phyloP scores from a whole-genome alignment of 2,329 filamentous ascomycete genomes.

The Ascomycota sp. region DNA sequence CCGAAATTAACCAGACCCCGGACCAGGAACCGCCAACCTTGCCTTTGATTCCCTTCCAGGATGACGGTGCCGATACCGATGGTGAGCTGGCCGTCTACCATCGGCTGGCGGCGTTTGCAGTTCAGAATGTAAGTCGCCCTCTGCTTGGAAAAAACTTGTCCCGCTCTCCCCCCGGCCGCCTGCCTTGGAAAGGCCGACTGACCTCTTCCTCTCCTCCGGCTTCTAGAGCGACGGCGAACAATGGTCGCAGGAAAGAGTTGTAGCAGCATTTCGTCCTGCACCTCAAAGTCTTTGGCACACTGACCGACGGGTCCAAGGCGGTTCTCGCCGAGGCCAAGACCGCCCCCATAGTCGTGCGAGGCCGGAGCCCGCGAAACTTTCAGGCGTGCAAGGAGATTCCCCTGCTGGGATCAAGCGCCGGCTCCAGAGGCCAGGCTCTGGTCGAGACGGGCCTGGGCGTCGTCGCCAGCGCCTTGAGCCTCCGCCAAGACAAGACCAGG shows the following conservation, averaged over 20 bases:
- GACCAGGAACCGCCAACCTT: constrained; percentile 80
- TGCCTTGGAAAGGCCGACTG: not conserved
- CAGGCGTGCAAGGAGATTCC: constrained; percentile 86
- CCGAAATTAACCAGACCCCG: constrained; percentile 38
- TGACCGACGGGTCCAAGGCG: constrained; percentile 66
- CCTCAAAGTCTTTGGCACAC: constrained; percentile 64
- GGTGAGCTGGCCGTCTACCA: constrained; percentile 79
- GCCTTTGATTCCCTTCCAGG: constrained; percentile 47
- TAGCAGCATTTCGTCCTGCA: constrained; percentile 91
- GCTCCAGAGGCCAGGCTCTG: constrained; percentile 56
- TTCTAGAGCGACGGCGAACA: constrained; percentile 73
- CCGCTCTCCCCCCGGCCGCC: constrained; percentile 10
- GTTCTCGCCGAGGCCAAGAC: constrained; percentile 70
- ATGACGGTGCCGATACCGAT: constrained; percentile 38
- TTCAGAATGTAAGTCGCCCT: constrained; percentile 66
- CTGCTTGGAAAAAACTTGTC: too few relatives aligned
- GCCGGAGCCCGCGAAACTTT: constrained; percentile 84
- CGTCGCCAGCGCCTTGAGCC: constrained; percentile 32
- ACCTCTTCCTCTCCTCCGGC: not conserved
- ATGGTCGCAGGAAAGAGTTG: constrained; percentile 80
- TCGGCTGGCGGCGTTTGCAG: constrained; percentile 83
- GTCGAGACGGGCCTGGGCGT: constrained; percentile 42
- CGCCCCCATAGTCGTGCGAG: constrained; percentile 80
- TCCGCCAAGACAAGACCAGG: constrained; percentile 35
- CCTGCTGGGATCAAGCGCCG: constrained; percentile 55